Conservation (phyloP, 768 basidiomycete species). For the Termitomyces titanicus region DNA sequence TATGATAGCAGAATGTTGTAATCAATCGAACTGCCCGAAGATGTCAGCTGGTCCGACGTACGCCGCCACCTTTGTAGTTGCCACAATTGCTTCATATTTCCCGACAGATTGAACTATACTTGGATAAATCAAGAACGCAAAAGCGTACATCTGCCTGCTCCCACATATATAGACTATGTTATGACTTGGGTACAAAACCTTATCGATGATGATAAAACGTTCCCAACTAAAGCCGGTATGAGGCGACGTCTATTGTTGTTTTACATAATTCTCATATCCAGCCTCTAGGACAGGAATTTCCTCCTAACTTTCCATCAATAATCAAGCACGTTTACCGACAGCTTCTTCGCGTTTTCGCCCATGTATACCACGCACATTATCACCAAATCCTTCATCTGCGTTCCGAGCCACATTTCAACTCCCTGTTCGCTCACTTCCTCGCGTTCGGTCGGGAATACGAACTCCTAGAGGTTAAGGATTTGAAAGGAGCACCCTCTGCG, state of each 20-base stretch:
- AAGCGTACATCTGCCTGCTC: conserved; percentile 87
- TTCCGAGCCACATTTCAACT: conserved; percentile 94
- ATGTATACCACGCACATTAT: conserved; percentile 97
- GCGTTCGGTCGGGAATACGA: conserved; percentile 96
- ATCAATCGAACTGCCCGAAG: conserved; percentile 79
- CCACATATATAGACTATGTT: conserved; percentile 97
- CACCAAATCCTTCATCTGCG: conserved; percentile 88
- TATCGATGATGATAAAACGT: conserved; percentile 87
- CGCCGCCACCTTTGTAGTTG: conserved; percentile 25
- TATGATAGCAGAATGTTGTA: conserved; percentile 92
- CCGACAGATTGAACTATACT: conserved; percentile 82
- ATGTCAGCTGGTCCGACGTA: conserved; percentile 93
- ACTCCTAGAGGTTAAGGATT: conserved; percentile 85
- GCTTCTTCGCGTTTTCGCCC: conserved; percentile 94
- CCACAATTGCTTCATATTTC: conserved; percentile 4
- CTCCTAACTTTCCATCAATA: conserved; percentile 83
- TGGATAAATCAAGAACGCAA: conserved; percentile 98
- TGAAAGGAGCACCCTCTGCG: conserved; percentile 62
- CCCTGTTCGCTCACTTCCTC: conserved; percentile 96
- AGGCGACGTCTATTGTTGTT: conserved; percentile 18
- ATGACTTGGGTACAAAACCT: conserved; percentile 98
- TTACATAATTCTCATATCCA: neutral
- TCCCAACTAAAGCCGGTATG: conserved; percentile 93
- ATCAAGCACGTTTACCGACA: conserved; percentile 96
- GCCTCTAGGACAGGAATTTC: conserved; percentile 79